A percentile compares a stretch with the other conserved stretches of the same genome.
These are phyloP conservation scores for Aquilaria sinensis DNA, from an alignment of 345 rosid genomes.

Conservation along the genomic window DNA sequence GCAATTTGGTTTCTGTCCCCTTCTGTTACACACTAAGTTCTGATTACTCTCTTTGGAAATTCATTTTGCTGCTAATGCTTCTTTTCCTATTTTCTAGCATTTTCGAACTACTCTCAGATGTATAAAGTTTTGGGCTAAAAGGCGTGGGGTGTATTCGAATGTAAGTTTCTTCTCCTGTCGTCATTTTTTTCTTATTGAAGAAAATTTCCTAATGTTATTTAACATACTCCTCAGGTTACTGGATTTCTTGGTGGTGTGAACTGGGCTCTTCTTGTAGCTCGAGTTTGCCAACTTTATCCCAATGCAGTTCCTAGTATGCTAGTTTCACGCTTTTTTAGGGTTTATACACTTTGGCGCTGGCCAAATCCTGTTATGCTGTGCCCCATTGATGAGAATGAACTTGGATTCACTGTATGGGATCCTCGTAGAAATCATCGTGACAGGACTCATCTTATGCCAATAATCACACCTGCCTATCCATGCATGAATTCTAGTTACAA, in stretches of 20 bases:
- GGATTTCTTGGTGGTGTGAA: slow-evolving; percentile 83
- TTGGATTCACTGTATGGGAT: slow-evolving; percentile 67
- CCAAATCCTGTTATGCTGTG: slow-evolving; percentile 83
- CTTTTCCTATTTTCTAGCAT: slow-evolving; percentile 37
- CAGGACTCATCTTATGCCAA: slow-evolving; percentile 63
- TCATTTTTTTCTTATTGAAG: not conserved
- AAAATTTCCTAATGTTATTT: not conserved
- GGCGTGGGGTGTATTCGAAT: slow-evolving; percentile 73
- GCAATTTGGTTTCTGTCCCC: too few relatives aligned
- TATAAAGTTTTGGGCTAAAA: slow-evolving; percentile 68
- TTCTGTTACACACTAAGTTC: too few relatives aligned
- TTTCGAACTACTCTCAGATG: slow-evolving; percentile 59
- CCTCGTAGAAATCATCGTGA: slow-evolving; percentile 65
- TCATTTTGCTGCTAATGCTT: slow-evolving; percentile 9
- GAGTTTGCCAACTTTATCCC: slow-evolving; percentile 75
- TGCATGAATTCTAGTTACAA: slow-evolving; percentile 83
- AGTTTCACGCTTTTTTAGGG: slow-evolving; percentile 64
- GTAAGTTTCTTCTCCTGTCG: slow-evolving; percentile 23
- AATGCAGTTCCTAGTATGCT: slow-evolving; percentile 73
- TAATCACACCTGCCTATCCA: slow-evolving; percentile 79
- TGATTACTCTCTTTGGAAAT: too few relatives aligned
- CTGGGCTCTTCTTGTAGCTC: slow-evolving; percentile 75
- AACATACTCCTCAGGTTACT: slow-evolving; percentile 38
- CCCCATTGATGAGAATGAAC: slow-evolving; percentile 56
- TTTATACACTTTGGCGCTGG: slow-evolving; percentile 73